Evolutionary conservation across 345 rosid species (phyloP), one percentile per base, ranked within the genome.

Genomic region (Melaleuca quinquenervia): DNA sequence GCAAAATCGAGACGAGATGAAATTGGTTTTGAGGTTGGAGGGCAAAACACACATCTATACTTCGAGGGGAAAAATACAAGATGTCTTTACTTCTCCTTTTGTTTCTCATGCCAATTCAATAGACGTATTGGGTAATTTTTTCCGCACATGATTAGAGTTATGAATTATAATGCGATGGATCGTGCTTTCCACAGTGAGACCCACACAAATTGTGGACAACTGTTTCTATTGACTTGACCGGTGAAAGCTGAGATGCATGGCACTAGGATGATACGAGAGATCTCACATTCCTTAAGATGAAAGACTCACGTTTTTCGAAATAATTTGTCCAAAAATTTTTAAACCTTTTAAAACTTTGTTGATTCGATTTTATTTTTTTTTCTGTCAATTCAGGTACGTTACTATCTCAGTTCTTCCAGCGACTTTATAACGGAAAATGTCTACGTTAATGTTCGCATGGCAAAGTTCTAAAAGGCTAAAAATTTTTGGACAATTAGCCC

Each of bases 121-220:
- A n/a, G 24, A 32, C 11, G 0, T 16, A 32, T 15, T 29, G 45
- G 12, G 6, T 32, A 64, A 32, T 64, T 64, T 64, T 32, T 11
- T 1, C 76, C 20, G n/a, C 0, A 18, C 21, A 0, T 32, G 6
- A 18, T 70, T 2, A 70, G 12, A 2, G 6, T 32, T 18, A 6
- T 2, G 1, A 32, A 32, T 8, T 16, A 3, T 0, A 32, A 4
- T 32, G 3, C 2, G 3, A 32, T 0, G 12, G 45, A 41, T 70
- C 78, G 32, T 70, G 78, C 18, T 29, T 62, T 15, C 16, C 48
- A 41, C 41, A 4, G 4, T 41, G 41, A 41, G 41, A 41, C 41
- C 41, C 41, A 41, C 41, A 41, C 41, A 41, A 2, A 41, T 2
- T 41, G 41, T 41, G 41, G 41, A 41, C 41, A 41, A 41, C 41